Evolutionary conservation across 176 grass and related monocot genomes (phyloP), one percentile per base, ranked within the genome.

Genomic region (Oryza australiensis): DNA sequence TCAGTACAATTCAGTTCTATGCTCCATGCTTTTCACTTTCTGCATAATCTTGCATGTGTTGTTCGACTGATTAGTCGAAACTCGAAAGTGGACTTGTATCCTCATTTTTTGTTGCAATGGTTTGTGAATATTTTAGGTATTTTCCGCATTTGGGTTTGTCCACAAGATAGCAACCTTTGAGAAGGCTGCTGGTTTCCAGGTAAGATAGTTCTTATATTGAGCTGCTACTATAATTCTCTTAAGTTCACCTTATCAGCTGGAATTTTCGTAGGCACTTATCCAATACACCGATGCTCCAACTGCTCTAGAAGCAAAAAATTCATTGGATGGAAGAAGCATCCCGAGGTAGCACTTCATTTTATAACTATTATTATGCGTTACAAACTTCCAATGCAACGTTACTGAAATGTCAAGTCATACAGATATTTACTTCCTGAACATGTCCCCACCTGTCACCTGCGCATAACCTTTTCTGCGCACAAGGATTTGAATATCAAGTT

Each of bases 81-180:
- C 6, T 33, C 43, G 35, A 33, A 9, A 6, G 10, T 33, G 55
- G n/a, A 57, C 16, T 32, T 64, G 7, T 46, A 23, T 67, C 16
- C n/a, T 16, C 49, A 33, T 26, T 13, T 30, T 26, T 2, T 82
- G 29, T 73, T 33, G 35, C 35, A 69, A 74, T 69, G 41, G 10
- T 26, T 37, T 62, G 20, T 51, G 27, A 16, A 55, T 87, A 0
- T 35, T 37, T 13, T 34, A 99, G 96, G 96, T 99, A 72, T 99
- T 99, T 80, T 99, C 96, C 34, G 96, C 96, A 62, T 99, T 93
- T 83, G 96, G 96, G 4, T 99, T 92, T 75, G 96, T 99, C 74
- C 96, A 95, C 87, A 99, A 99, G 82, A 93, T 99, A 84, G 96
- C 96, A 64, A 99, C 96, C n/a, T 99, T 99, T 72, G 93, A 98